Evolutionary conservation across 805 yeast genomes (phyloP).

Genomic region (Ogataea pilisensis): DNA sequence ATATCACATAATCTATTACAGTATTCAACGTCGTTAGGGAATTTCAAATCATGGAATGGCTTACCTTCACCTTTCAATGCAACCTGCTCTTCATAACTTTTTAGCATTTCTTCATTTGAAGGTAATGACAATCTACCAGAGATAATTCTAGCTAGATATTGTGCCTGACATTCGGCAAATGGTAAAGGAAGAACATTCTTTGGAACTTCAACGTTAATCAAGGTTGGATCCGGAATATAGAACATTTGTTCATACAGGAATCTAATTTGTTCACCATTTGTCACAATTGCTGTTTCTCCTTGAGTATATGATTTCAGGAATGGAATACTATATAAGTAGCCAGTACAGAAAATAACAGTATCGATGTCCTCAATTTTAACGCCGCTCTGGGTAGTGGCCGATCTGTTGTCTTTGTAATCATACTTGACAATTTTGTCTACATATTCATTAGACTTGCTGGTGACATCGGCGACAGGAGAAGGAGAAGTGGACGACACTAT

Average conservation of each 20-base stretch:
- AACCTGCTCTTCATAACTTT: constrained; percentile 31
- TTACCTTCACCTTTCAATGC: constrained; percentile 43
- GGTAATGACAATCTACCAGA: constrained; percentile 43
- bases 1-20: constrained; percentile 41
- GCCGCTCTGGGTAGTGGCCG: constrained; percentile 49
- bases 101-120: constrained; percentile 31
- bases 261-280: constrained; percentile 36
- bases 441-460: constrained; percentile 22
- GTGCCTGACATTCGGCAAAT: constrained; percentile 45
- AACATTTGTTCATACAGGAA: constrained; percentile 44
- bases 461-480: constrained; percentile 28
- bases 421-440: constrained; percentile 24
- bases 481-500: constrained; percentile 28
- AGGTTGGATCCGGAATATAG: constrained; percentile 42
- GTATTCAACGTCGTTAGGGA: constrained; percentile 59
- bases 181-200: constrained; percentile 49
- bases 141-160: constrained; percentile 37
- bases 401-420: constrained; percentile 24
- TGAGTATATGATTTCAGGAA: constrained; percentile 41
- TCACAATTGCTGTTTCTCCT: constrained; percentile 24
- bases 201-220: constrained; percentile 39
- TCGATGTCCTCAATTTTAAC: constrained; percentile 45
- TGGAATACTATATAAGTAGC: constrained; percentile 66
- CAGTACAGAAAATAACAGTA: constrained; percentile 65
- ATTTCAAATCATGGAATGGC: constrained; percentile 47